Evolutionary conservation across 225 moss, liverwort and hornwort genomes (phyloP).

Genomic region (Polytrichum formosum): DNA sequence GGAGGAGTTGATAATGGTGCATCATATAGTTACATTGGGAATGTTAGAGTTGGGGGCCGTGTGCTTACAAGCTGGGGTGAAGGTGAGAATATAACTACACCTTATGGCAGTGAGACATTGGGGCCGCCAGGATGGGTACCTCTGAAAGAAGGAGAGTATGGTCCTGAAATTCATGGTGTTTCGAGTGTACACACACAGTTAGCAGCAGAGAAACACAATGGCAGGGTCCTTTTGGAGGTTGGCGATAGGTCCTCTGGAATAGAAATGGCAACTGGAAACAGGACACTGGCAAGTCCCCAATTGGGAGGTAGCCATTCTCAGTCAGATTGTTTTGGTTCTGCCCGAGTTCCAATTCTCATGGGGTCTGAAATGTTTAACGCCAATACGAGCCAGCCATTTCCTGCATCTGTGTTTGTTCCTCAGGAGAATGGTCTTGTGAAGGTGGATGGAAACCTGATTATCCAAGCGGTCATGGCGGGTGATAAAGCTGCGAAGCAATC

Average conservation of each 20-base stretch:
- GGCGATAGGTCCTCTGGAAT: slow-evolving; percentile 12
- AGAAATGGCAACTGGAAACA: slow-evolving; percentile 14
- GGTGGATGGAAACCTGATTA: slow-evolving; percentile 64
- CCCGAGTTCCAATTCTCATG: slow-evolving; percentile 11
- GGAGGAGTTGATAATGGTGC: slow-evolving; percentile 13
- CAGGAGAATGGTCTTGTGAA: slow-evolving; percentile 50
- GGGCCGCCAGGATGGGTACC: slow-evolving; percentile 26
- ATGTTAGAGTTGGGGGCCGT: slow-evolving; percentile 36
- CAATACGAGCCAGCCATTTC: slow-evolving; percentile 52
- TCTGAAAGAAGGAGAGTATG: slow-evolving; percentile 41
- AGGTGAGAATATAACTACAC: slow-evolving; percentile 16
- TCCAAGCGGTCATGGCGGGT: slow-evolving; percentile 53
- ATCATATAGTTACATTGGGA: slow-evolving; percentile 19
- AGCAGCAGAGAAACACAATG: slow-evolving; percentile 9
- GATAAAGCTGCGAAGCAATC: slow-evolving; percentile 46
- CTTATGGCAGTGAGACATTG: slow-evolving; percentile 17
- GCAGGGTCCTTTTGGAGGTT: background rate
- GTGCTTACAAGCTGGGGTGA: slow-evolving; percentile 48
- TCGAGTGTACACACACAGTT: slow-evolving; percentile 18
- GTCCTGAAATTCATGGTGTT: slow-evolving; percentile 45
- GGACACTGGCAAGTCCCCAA: slow-evolving; percentile 11
- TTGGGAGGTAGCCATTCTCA: slow-evolving; percentile 19
- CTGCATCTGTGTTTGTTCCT: slow-evolving; percentile 47
- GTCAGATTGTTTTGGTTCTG: slow-evolving; percentile 22
- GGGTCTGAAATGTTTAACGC: slow-evolving; percentile 24